These are phyloP conservation scores for Suhomyces panamericanus DNA, from an alignment of 1,139 yeast genomes.

Conservation along the genomic window DNA sequence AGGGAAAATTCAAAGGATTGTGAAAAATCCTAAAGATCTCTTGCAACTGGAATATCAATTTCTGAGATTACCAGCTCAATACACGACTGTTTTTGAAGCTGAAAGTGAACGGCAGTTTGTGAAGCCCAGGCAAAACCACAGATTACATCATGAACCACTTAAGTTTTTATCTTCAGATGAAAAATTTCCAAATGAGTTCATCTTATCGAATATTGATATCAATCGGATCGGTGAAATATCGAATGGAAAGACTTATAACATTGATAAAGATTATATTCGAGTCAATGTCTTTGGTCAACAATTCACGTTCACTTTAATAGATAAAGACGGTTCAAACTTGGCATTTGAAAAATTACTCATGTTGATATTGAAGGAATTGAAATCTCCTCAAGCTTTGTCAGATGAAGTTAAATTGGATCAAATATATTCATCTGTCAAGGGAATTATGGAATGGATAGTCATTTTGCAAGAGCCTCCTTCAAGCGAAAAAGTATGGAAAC, in stretches of 20 bases:
- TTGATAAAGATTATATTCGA: conserved; percentile 21
- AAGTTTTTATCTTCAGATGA: neutral
- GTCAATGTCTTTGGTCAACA: conserved; percentile 22
- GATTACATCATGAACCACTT: neutral
- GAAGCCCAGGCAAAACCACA: conserved; percentile 2
- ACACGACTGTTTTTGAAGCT: conserved; percentile 40
- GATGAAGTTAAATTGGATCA: conserved; percentile 11
- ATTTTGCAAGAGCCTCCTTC: conserved; percentile 31
- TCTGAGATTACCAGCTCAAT: conserved; percentile 31
- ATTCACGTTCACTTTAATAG: conserved; percentile 30
- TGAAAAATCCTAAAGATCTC: conserved; percentile 12
- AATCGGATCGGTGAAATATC: conserved; percentile 22
- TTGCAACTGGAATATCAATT: conserved; percentile 21
- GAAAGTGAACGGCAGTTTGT: conserved; percentile 30
- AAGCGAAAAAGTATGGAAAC: conserved; percentile 14
- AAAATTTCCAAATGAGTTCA: conserved; percentile 14
- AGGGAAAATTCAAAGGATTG: neutral
- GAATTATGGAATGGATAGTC: conserved; percentile 35
- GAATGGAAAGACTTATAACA: conserved; percentile 26
- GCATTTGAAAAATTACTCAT: conserved; percentile 19
- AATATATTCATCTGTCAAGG: conserved; percentile 23
- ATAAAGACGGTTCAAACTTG: conserved; percentile 21
- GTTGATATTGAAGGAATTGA: conserved; percentile 9
- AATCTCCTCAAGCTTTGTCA: conserved; percentile 2
- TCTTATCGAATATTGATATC: conserved; percentile 23